Evolutionary conservation across 1,284 basidiomycete species (phyloP).

Genomic region (Microbotryum scabiosae): DNA sequence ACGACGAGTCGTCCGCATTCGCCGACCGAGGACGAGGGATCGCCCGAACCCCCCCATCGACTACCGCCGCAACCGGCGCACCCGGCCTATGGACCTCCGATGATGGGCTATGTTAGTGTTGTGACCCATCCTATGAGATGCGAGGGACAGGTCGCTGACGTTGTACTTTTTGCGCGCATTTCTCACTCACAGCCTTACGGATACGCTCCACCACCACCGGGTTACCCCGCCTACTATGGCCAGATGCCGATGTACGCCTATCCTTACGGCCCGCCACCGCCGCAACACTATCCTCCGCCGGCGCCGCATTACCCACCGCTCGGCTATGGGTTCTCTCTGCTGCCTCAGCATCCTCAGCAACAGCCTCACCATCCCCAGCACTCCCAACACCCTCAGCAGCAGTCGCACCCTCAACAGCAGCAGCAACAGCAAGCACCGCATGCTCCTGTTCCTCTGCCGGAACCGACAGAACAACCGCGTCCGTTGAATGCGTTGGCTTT

Average conservation of each 20-base stretch:
- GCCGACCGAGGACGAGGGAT: background rate
- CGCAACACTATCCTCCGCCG: slow-evolving; percentile 10
- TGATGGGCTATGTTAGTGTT: slow-evolving; percentile 29
- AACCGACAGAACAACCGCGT: slow-evolving; percentile 5
- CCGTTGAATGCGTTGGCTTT: slow-evolving; percentile 27
- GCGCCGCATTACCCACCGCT: background rate
- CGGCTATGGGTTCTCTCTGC: slow-evolving; percentile 20
- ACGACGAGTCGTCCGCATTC: background rate
- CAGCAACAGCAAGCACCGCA: background rate
- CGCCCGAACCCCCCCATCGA: slow-evolving; percentile 5
- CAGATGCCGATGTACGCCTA: slow-evolving; percentile 24
- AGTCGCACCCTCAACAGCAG: slow-evolving; percentile 1
- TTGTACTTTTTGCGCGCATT: background rate
- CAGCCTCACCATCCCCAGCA: slow-evolving; percentile 13
- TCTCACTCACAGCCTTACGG: slow-evolving; percentile 13
- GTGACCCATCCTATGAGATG: background rate
- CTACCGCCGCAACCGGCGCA: background rate
- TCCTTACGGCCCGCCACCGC: slow-evolving; percentile 20
- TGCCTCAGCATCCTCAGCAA: background rate
- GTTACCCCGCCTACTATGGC: slow-evolving; percentile 29
- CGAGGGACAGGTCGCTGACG: background rate
- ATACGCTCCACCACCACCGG: slow-evolving; percentile 26
- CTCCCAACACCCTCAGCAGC: slow-evolving; percentile 9
- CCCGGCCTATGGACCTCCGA: slow-evolving; percentile 15
- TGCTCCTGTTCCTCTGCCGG: background rate